phyloP scores from a whole-genome alignment of 768 basidiomycete species.

The Suillus paluster region DNA sequence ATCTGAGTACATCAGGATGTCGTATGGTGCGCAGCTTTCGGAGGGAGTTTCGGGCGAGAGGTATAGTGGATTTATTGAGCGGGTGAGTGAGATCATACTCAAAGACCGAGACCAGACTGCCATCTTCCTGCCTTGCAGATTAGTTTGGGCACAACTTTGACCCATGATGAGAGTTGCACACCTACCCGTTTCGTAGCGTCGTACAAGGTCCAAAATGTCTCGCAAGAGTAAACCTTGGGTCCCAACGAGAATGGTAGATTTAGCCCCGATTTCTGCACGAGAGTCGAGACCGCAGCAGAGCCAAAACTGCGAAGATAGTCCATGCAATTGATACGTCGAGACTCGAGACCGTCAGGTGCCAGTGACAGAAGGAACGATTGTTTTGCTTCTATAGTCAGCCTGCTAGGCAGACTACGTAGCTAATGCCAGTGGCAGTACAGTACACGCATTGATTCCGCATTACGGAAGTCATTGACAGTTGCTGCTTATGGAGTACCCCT shows the following conservation, averaged over 20 bases:
- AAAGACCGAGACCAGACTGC: constrained; percentile 84
- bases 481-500: no score
- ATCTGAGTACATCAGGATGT: constrained; percentile 96
- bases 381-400: no score
- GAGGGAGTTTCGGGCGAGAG: constrained; percentile 87
- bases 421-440: no score
- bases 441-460: no score
- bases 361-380: not conserved
- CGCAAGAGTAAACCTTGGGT: constrained; percentile 66
- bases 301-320: constrained; percentile 84
- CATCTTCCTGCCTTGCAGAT: constrained; percentile 73
- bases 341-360: not conserved
- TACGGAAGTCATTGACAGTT: no score
- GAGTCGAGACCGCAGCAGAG: constrained; percentile 82
- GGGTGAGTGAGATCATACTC: constrained; percentile 82
- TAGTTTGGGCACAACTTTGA: constrained; percentile 20
- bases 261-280: constrained; percentile 94
- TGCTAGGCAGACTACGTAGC: no score
- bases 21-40: constrained; percentile 90
- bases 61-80: constrained; percentile 59
- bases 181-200: constrained; percentile 87
- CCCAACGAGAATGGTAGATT: constrained; percentile 89
- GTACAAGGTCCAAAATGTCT: constrained; percentile 82
- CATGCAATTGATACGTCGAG: constrained; percentile 45
- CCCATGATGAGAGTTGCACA: constrained; percentile 7